phyloP scores from a whole-genome alignment of 176 grass and related monocot species.

The Saccharum officinarum region DNA sequence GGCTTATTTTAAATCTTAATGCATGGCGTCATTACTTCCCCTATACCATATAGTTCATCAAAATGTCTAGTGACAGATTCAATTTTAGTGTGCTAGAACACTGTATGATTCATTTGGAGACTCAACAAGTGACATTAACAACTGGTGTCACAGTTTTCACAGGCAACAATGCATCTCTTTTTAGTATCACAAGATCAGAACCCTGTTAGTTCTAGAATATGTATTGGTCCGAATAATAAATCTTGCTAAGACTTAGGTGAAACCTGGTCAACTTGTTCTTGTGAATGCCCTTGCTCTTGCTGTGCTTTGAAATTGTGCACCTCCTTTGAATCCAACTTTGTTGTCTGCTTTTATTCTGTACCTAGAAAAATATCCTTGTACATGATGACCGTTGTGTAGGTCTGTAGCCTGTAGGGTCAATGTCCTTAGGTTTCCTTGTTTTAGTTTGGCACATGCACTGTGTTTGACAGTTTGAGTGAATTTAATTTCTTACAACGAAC shows the following conservation, averaged over 20 bases:
- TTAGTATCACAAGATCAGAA: background rate
- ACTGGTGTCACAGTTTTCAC: background rate
- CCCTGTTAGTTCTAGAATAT: background rate
- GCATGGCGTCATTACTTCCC: background rate
- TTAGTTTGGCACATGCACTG: slow-evolving; percentile 1
- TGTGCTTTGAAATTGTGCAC: background rate
- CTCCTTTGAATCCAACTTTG: background rate
- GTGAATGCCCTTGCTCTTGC: background rate
- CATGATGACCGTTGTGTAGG: background rate
- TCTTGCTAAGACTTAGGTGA: slow-evolving; percentile 5
- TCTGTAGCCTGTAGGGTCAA: background rate
- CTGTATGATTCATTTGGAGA: background rate
- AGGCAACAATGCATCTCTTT: slow-evolving; percentile 4
- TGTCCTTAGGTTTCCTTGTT: background rate
- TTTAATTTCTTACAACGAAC: background rate
- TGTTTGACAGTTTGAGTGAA: slow-evolving; percentile 3
- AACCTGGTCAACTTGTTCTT: background rate
- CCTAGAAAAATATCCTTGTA: slow-evolving; percentile 13
- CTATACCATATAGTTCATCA: background rate
- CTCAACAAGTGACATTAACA: slow-evolving; percentile 25
- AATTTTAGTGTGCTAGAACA: background rate
- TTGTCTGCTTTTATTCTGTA: background rate
- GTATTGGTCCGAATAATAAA: background rate
- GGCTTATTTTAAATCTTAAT: background rate
- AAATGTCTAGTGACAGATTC: background rate